phyloP scores from a whole-genome alignment of 495 filamentous ascomycete species.

The Rhizodiscina lignyota region DNA sequence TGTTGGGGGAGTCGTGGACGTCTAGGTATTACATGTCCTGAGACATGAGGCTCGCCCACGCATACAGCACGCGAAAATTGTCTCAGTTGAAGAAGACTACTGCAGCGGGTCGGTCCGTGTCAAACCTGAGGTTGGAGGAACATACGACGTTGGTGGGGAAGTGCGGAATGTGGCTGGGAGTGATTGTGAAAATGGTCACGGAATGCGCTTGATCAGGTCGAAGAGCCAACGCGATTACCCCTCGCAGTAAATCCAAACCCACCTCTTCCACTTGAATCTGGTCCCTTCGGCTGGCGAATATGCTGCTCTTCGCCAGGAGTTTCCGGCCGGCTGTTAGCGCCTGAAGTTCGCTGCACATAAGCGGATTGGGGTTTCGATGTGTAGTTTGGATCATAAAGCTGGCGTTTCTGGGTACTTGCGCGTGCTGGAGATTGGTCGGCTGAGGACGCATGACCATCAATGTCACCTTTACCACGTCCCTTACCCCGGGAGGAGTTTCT shows the following conservation, averaged over 20 bases:
- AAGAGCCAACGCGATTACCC: too few species aligned
- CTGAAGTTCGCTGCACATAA: slow-evolving; percentile 34
- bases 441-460: slow-evolving; percentile 28
- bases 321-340: slow-evolving; percentile 23
- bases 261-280: slow-evolving; percentile 57
- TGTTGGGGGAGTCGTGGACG: too few species aligned
- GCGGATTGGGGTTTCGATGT: slow-evolving; percentile 40
- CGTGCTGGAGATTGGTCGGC: slow-evolving; percentile 22
- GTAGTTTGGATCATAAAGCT: slow-evolving; percentile 63
- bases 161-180: too few species aligned
- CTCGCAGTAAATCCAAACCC: slow-evolving; percentile 47
- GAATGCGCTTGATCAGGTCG: too few species aligned
- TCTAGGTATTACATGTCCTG: too few species aligned
- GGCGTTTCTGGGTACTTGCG: slow-evolving; percentile 19
- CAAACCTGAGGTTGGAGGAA: too few species aligned
- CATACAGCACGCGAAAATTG: too few species aligned
- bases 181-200: too few species aligned
- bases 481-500: slow-evolving; percentile 9
- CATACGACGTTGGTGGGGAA: too few species aligned
- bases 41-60: too few species aligned
- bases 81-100: too few species aligned
- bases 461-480: slow-evolving; percentile 11
- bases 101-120: too few species aligned
- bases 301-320: slow-evolving; percentile 32
- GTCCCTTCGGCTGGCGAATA: slow-evolving; percentile 54